Evolutionary conservation across 2,329 filamentous ascomycete genomes (phyloP), one percentile per base, ranked within the genome.

Genomic region (Dactylellina sp.): DNA sequence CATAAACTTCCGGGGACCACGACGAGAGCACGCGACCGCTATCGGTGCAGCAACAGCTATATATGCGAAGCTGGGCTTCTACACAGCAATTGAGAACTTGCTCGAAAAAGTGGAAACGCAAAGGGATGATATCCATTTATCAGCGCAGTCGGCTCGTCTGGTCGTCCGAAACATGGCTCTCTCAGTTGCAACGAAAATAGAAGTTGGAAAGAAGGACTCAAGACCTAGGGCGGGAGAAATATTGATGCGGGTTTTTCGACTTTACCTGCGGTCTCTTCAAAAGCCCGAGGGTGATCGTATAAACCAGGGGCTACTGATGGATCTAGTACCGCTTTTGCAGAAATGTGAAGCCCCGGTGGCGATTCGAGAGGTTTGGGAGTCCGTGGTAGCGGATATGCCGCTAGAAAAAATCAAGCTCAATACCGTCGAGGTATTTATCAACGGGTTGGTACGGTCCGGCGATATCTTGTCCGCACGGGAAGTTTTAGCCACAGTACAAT

Each of bases 331-430:
- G 9, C 32, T 74, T 28, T 25, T 74, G 12, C n/a, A 20, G 4
- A 16, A 28, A 22, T 66, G 70, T 20, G 56, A 39, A 2, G 14
- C 39, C 22, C 22, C 62, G 5, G 42, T 40, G 22, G 62, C 47
- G 5, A 49, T 62, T 7, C 16, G 52, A n/a, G 52, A 55, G 16
- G 42, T 66, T 20, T 74, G 70, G 70, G 25, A 65, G 9, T 20
- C 18, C 12, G 16, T 65, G 7, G 46, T 44, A 20, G 25, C 20
- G 2, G 44, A 59, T 18, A 20, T 44, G 7, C 62, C 52, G 20
- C 11, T 47, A 0, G 62, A 53, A 22, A 66, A 57, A 11, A 2
- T 66, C 1, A 49, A 57, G n/a, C 40, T 37, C 18, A 55, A 40
- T 14, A 74, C 61, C 3, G 4, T 74, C 5, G 55, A 62, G 37